phyloP scores from a whole-genome alignment of 352 stramenopile species.

The Pythium brassicae region DNA sequence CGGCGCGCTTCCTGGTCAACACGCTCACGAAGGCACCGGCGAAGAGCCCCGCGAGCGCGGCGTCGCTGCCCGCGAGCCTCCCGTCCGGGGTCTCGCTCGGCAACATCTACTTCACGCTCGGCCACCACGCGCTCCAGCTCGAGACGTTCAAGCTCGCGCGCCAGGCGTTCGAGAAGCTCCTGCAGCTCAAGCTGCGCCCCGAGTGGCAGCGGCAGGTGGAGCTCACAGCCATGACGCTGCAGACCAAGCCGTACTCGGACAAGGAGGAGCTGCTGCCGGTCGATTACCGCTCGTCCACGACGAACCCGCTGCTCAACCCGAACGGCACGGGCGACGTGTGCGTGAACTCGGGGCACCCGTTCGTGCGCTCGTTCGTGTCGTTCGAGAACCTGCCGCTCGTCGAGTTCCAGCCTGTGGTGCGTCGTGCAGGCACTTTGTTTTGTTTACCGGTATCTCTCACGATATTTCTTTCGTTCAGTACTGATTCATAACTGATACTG shows the following conservation, averaged over 20 bases:
- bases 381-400: conserved; percentile 96
- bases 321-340: conserved; percentile 88
- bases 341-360: conserved; percentile 92
- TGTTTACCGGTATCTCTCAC: conserved; percentile 1
- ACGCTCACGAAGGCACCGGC: conserved; percentile 40
- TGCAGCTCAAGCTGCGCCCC: conserved; percentile 81
- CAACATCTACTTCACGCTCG: conserved; percentile 93
- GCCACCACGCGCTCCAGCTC: conserved; percentile 87
- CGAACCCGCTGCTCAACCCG: conserved; percentile 91
- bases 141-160: conserved; percentile 92
- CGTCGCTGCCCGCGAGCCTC: conserved; percentile 5
- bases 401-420: conserved; percentile 86
- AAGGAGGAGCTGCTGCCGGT: conserved; percentile 92
- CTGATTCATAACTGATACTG: too few species aligned
- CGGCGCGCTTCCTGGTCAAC: conserved; percentile 92
- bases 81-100: conserved; percentile 86
- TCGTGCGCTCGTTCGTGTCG: conserved; percentile 93
- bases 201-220: conserved; percentile 89
- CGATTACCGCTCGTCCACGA: conserved; percentile 92
- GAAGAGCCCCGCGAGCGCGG: conserved; percentile 10
- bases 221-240: conserved; percentile 89
- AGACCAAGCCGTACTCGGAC: conserved; percentile 92
- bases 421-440: conserved; percentile 1
- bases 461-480: too few species aligned
- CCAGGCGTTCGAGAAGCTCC: conserved; percentile 91